phyloP scores from a whole-genome alignment of 345 rosid genomes.

The Murraya paniculata region DNA sequence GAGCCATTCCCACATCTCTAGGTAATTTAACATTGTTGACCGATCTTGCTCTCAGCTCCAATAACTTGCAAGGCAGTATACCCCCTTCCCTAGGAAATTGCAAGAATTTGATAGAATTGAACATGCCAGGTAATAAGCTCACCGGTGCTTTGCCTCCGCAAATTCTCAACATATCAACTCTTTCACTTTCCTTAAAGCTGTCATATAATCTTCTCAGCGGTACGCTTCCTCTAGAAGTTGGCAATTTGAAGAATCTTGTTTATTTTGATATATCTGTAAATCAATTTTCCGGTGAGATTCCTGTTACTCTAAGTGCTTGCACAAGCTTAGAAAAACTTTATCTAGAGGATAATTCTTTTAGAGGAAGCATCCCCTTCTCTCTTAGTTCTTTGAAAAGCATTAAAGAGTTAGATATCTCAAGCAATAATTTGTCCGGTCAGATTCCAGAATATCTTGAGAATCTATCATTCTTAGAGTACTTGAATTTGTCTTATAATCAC shows the following conservation, averaged over 20 bases:
- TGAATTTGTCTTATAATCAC: slow-evolving; percentile 16
- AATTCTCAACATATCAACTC: not conserved
- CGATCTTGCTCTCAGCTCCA: no score
- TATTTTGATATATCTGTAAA: slow-evolving; percentile 12
- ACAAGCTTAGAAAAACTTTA: not conserved
- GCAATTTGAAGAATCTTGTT: slow-evolving; percentile 4
- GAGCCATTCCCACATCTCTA: slow-evolving; percentile 8
- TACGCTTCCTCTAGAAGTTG: slow-evolving; percentile 9
- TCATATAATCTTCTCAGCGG: slow-evolving; percentile 9
- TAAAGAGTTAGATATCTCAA: no score
- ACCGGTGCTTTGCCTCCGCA: slow-evolving; percentile 13
- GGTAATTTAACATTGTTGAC: not conserved
- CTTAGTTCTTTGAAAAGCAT: not conserved
- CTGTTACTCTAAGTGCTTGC: slow-evolving; percentile 9
- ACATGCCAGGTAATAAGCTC: not conserved
- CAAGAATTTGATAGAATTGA: not conserved
- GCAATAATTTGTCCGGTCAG: no score
- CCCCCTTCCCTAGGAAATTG: slow-evolving; percentile 8
- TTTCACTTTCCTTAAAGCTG: not conserved
- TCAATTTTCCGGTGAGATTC: not conserved
- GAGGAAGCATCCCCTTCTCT: slow-evolving; percentile 8
- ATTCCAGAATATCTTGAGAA: no score
- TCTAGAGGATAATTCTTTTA: not conserved
- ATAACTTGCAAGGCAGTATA: slow-evolving; percentile 5
- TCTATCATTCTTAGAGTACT: not conserved